Evolutionary conservation across 192 early-diverging fungal species (phyloP).

Genomic region (Backusella parvicylindrica): DNA sequence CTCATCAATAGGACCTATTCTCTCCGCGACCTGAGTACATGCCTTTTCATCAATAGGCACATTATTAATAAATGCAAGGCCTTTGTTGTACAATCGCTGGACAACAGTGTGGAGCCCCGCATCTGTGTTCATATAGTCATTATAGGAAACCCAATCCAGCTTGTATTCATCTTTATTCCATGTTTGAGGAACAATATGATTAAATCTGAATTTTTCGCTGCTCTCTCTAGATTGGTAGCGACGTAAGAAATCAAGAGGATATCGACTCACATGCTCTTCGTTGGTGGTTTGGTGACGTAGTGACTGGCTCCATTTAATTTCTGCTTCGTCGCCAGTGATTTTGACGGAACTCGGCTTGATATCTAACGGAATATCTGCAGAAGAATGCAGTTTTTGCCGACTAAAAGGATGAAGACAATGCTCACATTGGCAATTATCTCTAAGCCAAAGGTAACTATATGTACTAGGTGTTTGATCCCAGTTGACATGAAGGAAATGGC

Average conservation of each 20-base stretch:
- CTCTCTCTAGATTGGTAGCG: slow-evolving; percentile 16
- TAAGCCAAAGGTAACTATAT: slow-evolving; percentile 49
- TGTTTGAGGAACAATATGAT: slow-evolving; percentile 29
- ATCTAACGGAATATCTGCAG: slow-evolving; percentile 46
- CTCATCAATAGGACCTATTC: slow-evolving; percentile 66
- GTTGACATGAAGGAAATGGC: slow-evolving; percentile 6
- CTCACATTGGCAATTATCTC: slow-evolving; percentile 59
- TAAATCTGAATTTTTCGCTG: slow-evolving; percentile 18
- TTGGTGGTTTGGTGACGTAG: slow-evolving; percentile 35
- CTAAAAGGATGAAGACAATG: slow-evolving; percentile 53
- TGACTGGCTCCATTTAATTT: slow-evolving; percentile 46
- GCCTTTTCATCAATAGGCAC: slow-evolving; percentile 57
- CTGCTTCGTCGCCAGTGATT: slow-evolving; percentile 25
- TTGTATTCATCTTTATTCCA: slow-evolving; percentile 43
- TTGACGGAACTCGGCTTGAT: slow-evolving; percentile 28
- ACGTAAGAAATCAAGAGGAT: slow-evolving; percentile 30
- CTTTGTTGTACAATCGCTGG: slow-evolving; percentile 59
- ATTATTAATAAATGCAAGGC: slow-evolving; percentile 62
- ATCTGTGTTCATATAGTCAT: slow-evolving; percentile 54
- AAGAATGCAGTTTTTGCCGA: slow-evolving; percentile 56
- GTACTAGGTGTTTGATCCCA: slow-evolving; percentile 1
- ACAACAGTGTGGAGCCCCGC: slow-evolving; percentile 51
- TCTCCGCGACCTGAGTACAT: slow-evolving; percentile 55
- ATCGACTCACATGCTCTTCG: slow-evolving; percentile 35
- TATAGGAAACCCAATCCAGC: slow-evolving; percentile 47